phyloP scores from a whole-genome alignment of 2,329 filamentous ascomycete genomes.

The Exserohilum turcica region DNA sequence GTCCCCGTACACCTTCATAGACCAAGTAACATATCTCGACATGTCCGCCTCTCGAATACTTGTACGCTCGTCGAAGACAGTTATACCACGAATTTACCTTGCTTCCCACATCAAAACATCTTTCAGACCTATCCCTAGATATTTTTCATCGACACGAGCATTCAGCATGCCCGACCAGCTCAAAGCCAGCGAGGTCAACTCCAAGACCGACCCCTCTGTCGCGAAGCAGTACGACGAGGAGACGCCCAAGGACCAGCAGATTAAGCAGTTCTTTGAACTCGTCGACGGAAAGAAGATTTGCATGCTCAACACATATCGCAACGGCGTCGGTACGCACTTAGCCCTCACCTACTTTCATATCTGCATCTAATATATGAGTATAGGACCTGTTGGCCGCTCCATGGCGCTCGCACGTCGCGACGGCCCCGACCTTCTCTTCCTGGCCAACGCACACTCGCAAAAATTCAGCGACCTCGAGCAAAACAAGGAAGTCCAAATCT shows the following conservation, averaged over 20 bases:
- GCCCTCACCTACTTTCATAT: neutral
- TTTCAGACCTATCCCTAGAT: conserved; percentile 8
- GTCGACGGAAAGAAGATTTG: conserved; percentile 54
- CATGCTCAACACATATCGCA: conserved; percentile 51
- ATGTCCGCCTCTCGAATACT: conserved; percentile 27
- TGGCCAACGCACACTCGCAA: conserved; percentile 54
- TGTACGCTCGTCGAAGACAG: conserved; percentile 16
- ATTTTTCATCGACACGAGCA: conserved; percentile 23
- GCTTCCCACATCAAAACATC: neutral
- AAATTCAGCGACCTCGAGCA: conserved; percentile 55
- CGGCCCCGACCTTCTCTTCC: conserved; percentile 59
- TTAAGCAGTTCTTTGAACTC: conserved; percentile 55
- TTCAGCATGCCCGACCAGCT: conserved; percentile 54
- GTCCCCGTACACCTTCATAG: conserved; percentile 15
- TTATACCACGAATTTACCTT: conserved; percentile 9
- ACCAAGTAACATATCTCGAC: conserved; percentile 2
- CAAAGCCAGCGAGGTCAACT: conserved; percentile 48
- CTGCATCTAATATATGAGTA: conserved; percentile 6
- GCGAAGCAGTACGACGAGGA: conserved; percentile 56
- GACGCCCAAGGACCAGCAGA: conserved; percentile 52
- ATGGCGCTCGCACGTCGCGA: conserved; percentile 62
- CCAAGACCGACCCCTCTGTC: conserved; percentile 54
- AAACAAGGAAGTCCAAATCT: conserved; percentile 52
- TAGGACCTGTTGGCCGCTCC: conserved; percentile 52
- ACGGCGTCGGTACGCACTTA: conserved; percentile 44